phyloP scores from a whole-genome alignment of 2,329 filamentous ascomycete species.

The Xylaria sp. region DNA sequence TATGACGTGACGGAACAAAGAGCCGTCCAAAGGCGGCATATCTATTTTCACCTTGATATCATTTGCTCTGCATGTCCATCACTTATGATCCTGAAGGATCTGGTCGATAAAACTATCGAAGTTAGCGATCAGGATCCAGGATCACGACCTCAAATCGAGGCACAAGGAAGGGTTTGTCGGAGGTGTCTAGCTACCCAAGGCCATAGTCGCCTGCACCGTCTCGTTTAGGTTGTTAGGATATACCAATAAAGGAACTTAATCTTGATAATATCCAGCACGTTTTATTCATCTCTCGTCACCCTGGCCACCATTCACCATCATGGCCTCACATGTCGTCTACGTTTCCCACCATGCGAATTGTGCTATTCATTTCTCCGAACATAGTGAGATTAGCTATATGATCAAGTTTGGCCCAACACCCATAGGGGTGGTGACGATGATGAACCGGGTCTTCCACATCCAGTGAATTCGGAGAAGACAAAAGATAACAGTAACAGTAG shows the following conservation, averaged over 20 bases:
- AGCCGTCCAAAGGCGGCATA: slow-evolving; percentile 7
- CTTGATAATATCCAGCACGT: not conserved
- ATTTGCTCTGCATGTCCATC: slow-evolving; percentile 8
- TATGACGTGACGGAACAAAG: slow-evolving; percentile 26
- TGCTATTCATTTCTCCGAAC: too few relatives aligned
- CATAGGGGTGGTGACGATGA: too few relatives aligned
- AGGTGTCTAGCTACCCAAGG: slow-evolving; percentile 5
- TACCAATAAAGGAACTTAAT: slow-evolving; percentile 30
- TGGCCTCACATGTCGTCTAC: too few relatives aligned
- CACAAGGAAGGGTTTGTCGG: not conserved
- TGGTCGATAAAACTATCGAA: not conserved
- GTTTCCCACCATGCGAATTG: too few relatives aligned
- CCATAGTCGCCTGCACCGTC: not conserved
- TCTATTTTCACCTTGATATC: slow-evolving; percentile 13
- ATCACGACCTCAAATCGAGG: slow-evolving; percentile 11
- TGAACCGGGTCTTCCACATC: too few relatives aligned
- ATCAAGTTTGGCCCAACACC: too few relatives aligned
- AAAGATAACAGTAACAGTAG: too few relatives aligned
- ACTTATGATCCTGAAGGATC: slow-evolving; percentile 1
- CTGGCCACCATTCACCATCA: not conserved
- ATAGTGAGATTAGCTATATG: too few relatives aligned
- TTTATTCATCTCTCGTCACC: not conserved
- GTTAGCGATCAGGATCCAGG: not conserved
- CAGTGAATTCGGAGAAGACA: too few relatives aligned
- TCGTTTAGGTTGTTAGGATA: slow-evolving; percentile 9